phyloP scores from a whole-genome alignment of 1,284 basidiomycete species.

The Ustilago bromivora region DNA sequence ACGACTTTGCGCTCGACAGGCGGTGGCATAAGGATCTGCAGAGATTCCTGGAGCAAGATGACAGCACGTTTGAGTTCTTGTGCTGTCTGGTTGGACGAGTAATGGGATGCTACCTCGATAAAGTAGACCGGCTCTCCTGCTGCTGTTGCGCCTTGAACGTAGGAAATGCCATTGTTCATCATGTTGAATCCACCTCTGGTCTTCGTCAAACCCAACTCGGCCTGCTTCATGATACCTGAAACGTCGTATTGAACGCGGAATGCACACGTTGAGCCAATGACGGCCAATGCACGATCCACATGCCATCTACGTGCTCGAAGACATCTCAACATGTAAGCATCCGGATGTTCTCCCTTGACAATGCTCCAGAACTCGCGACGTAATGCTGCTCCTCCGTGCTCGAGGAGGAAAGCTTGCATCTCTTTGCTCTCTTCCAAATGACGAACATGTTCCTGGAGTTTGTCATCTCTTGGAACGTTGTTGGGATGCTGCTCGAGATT shows the following conservation, averaged over 20 bases:
- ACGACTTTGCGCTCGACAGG: conserved; percentile 64
- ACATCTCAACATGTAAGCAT: conserved; percentile 69
- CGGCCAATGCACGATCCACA: conserved; percentile 59
- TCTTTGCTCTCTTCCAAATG: conserved; percentile 64
- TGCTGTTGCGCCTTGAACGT: conserved; percentile 53
- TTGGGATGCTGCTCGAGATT: conserved; percentile 10
- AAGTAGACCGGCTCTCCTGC: conserved; percentile 62
- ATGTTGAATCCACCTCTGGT: conserved; percentile 62
- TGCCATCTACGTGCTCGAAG: conserved; percentile 69
- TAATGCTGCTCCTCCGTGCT: conserved; percentile 58
- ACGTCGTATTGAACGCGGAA: conserved; percentile 55
- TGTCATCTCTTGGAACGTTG: conserved; percentile 53
- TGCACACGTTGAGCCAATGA: conserved; percentile 58
- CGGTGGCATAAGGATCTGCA: conserved; percentile 60
- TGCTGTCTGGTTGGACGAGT: conserved; percentile 62
- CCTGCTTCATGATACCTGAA: conserved; percentile 48
- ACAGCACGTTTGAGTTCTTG: conserved; percentile 62
- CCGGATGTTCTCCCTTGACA: conserved; percentile 64
- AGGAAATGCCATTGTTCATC: conserved; percentile 62
- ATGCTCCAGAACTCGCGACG: conserved; percentile 64
- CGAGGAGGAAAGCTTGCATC: conserved; percentile 58
- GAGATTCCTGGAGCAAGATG: conserved; percentile 57
- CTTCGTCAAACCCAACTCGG: conserved; percentile 51
- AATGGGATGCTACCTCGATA: conserved; percentile 65
- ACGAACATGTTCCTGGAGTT: conserved; percentile 62